Evolutionary conservation across 305 asterid species (phyloP).

Genomic region (Fraxinus velutina): DNA sequence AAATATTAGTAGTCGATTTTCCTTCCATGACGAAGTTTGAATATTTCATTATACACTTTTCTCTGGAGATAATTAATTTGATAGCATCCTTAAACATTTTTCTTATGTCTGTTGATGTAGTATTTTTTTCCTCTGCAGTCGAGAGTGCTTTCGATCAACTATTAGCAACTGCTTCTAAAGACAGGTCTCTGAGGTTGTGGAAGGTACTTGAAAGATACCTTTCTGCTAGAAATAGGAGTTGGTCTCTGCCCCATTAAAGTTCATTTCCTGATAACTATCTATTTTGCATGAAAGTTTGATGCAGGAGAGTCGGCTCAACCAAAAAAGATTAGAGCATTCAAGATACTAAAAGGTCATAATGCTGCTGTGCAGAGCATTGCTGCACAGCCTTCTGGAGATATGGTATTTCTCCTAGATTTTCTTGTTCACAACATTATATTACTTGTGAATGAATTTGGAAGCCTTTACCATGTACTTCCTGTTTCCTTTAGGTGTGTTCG

Average conservation of each 20-base stretch:
- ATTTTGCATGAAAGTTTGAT: constrained; percentile 52
- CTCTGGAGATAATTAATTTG: background rate
- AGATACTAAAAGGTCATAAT: constrained; percentile 67
- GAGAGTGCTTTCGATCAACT: constrained; percentile 43
- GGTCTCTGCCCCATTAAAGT: background rate
- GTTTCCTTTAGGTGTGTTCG: constrained; percentile 64
- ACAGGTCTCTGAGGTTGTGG: constrained; percentile 77
- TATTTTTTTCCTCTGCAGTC: constrained; percentile 21
- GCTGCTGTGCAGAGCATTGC: constrained; percentile 78
- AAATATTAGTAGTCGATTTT: background rate
- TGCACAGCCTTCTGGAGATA: constrained; percentile 62
- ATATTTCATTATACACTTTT: background rate
- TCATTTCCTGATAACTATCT: constrained; percentile 23
- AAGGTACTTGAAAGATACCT: constrained; percentile 51
- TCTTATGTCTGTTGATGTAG: constrained; percentile 14
- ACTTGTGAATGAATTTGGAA: background rate
- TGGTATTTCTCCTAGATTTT: constrained; percentile 40
- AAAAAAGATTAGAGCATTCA: constrained; percentile 53
- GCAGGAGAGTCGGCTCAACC: constrained; percentile 50
- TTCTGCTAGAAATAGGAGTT: constrained; percentile 6
- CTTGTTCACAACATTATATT: constrained; percentile 6
- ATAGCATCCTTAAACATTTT: background rate
- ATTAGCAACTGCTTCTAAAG: constrained; percentile 89
- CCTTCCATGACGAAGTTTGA: background rate
- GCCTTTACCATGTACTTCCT: constrained; percentile 21